phyloP scores from a whole-genome alignment of 495 filamentous ascomycete genomes.

The Xylaria sp. region DNA sequence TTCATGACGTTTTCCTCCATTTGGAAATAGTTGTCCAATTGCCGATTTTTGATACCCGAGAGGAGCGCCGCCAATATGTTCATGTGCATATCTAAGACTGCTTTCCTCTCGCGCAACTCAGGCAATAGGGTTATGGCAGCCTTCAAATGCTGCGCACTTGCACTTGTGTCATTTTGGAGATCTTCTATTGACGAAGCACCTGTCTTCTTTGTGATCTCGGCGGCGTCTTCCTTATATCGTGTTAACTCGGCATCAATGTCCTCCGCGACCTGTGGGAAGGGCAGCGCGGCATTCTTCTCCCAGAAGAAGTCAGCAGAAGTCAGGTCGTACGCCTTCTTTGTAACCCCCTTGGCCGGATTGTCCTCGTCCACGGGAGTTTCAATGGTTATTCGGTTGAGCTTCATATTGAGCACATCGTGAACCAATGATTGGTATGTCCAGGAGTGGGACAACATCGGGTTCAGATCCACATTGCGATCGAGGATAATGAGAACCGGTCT shows the following conservation, averaged over 20 bases:
- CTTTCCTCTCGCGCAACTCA: slow-evolving; percentile 90
- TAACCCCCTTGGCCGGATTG: slow-evolving; percentile 71
- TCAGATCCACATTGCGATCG: slow-evolving; percentile 92
- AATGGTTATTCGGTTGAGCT: slow-evolving; percentile 94
- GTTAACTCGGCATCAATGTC: slow-evolving; percentile 93
- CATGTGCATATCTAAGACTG: slow-evolving; percentile 97
- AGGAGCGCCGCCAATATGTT: slow-evolving; percentile 89
- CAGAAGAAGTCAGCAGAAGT: slow-evolving; percentile 96
- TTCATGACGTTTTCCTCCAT: slow-evolving; percentile 93
- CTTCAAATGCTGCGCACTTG: slow-evolving; percentile 93
- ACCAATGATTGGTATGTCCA: slow-evolving; percentile 99
- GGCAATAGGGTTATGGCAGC: slow-evolving; percentile 92
- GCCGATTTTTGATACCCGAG: slow-evolving; percentile 90
- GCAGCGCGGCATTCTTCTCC: slow-evolving; percentile 88
- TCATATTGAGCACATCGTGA: slow-evolving; percentile 92
- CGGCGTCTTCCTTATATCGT: slow-evolving; percentile 94
- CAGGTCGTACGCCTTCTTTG: slow-evolving; percentile 88
- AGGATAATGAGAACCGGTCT: slow-evolving; percentile 87
- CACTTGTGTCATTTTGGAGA: slow-evolving; percentile 84
- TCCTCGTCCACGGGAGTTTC: slow-evolving; percentile 79
- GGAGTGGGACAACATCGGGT: slow-evolving; percentile 98
- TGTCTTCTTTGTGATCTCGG: slow-evolving; percentile 92
- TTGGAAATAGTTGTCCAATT: slow-evolving; percentile 96
- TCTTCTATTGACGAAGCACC: slow-evolving; percentile 93
- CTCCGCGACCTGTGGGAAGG: slow-evolving; percentile 96